phyloP scores from a whole-genome alignment of 2,329 filamentous ascomycete species.

The Ramichloridium luteum region DNA sequence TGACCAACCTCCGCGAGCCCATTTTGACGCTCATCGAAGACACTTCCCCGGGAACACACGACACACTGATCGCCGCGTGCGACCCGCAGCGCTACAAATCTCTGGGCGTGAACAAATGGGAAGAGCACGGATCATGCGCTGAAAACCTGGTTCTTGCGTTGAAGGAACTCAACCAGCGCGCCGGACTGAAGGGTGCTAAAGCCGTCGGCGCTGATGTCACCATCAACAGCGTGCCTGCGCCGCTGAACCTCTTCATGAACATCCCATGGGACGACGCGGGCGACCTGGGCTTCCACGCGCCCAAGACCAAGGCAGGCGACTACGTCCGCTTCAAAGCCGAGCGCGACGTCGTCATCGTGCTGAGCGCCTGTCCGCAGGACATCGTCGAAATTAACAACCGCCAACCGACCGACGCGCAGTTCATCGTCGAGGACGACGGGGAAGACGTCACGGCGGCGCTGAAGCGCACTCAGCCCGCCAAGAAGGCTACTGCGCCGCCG shows the following conservation, averaged over 20 bases:
- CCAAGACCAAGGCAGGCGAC: slow-evolving; percentile 30
- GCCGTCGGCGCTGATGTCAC: slow-evolving; percentile 37
- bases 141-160: slow-evolving; percentile 39
- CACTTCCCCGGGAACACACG: slow-evolving; percentile 32
- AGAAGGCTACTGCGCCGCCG: slow-evolving; percentile 14
- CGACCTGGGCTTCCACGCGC: slow-evolving; percentile 30
- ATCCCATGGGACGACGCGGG: slow-evolving; percentile 33
- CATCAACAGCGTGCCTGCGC: slow-evolving; percentile 36
- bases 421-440: slow-evolving; percentile 26
- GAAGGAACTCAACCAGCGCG: slow-evolving; percentile 35
- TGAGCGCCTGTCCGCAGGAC: slow-evolving; percentile 39
- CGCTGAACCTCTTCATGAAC: slow-evolving; percentile 38
- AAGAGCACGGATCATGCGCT: slow-evolving; percentile 36
- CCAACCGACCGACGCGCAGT: slow-evolving; percentile 34
- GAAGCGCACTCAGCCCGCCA: slow-evolving; percentile 13
- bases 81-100: slow-evolving; percentile 26
- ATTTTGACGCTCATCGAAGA: slow-evolving; percentile 37
- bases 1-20: slow-evolving; percentile 35
- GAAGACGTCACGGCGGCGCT: slow-evolving; percentile 11
- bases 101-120: slow-evolving; percentile 32
- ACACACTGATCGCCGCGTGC: slow-evolving; percentile 38
- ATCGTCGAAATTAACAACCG: no score
- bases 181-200: slow-evolving; percentile 34
- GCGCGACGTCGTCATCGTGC: slow-evolving; percentile 35
- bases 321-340: slow-evolving; percentile 33